Evolutionary conservation across 495 filamentous ascomycete genomes (phyloP).

Genomic region (Evansstolkia leycettana): DNA sequence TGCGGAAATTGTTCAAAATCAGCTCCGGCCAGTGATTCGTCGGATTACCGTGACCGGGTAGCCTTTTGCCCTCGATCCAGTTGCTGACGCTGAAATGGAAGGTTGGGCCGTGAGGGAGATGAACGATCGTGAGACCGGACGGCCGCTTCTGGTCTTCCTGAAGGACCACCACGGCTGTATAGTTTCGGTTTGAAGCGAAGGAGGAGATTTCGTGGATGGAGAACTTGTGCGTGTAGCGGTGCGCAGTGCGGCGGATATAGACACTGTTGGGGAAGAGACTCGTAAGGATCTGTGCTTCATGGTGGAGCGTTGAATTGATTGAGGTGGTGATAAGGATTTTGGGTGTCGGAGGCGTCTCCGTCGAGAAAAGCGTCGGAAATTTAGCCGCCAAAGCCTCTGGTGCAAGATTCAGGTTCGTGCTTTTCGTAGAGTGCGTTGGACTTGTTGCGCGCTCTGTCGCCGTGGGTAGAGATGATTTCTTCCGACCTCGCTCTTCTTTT

Average conservation of each 20-base stretch:
- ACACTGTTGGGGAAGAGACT: slow-evolving; percentile 73
- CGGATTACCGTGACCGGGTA: slow-evolving; percentile 79
- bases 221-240: slow-evolving; percentile 73
- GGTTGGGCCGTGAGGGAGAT: slow-evolving; percentile 73
- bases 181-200: slow-evolving; percentile 70
- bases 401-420: slow-evolving; percentile 59
- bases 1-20: slow-evolving; percentile 91
- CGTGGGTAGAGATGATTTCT: slow-evolving; percentile 27
- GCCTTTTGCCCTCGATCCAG: slow-evolving; percentile 70
- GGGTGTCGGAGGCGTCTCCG: slow-evolving; percentile 42
- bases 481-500: slow-evolving; percentile 19
- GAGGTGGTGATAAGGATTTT: slow-evolving; percentile 87
- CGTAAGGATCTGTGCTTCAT: slow-evolving; percentile 66
- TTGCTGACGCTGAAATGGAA: slow-evolving; percentile 79
- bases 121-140: slow-evolving; percentile 64
- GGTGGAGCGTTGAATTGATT: slow-evolving; percentile 72
- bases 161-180: slow-evolving; percentile 67
- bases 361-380: slow-evolving; percentile 73
- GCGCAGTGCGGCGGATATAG: slow-evolving; percentile 74
- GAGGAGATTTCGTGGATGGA: slow-evolving; percentile 78
- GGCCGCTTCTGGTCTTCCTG: slow-evolving; percentile 77
- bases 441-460: slow-evolving; percentile 42
- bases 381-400: slow-evolving; percentile 55
- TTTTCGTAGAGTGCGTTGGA: slow-evolving; percentile 50
- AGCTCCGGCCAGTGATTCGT: slow-evolving; percentile 88